Conservation (phyloP, 371 early-diverging fungal genomes). For the Smittium culicis region DNA sequence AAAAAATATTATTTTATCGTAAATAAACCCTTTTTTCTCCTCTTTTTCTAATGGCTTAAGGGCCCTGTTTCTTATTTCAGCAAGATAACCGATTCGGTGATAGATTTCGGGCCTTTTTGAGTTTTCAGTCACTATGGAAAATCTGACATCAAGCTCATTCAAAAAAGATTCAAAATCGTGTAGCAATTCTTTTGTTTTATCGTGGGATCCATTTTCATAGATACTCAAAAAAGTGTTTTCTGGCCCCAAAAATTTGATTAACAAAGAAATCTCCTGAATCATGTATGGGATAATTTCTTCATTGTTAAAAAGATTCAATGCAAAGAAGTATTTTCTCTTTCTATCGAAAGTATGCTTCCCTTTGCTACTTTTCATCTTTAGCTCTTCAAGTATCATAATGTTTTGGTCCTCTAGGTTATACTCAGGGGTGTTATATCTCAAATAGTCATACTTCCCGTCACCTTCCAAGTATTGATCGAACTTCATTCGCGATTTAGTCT, state of each 20-base stretch:
- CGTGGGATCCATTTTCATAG: slow-evolving; percentile 32
- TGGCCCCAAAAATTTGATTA: slow-evolving; percentile 24
- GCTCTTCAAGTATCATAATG: no score
- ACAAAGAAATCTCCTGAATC: slow-evolving; percentile 19
- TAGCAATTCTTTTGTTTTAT: slow-evolving; percentile 25
- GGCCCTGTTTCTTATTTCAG: slow-evolving; percentile 31
- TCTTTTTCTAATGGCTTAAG: slow-evolving; percentile 25
- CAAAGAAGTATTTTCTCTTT: slow-evolving; percentile 25
- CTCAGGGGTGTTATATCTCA: no score
- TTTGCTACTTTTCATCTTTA: no score
- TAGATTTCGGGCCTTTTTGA: slow-evolving; percentile 1
- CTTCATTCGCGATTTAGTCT: no score
- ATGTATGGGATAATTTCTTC: slow-evolving; percentile 29
- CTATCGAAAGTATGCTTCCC: no score
- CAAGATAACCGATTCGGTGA: slow-evolving; percentile 37
- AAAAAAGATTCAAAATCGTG: slow-evolving; percentile 15
- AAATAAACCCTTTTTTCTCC: background rate
- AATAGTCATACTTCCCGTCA: no score
- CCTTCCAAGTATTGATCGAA: no score
- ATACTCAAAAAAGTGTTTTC: slow-evolving; percentile 20
- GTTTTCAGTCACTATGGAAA: slow-evolving; percentile 14
- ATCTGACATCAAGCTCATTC: slow-evolving; percentile 15
- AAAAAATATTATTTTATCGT: slow-evolving; percentile 27
- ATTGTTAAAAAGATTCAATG: slow-evolving; percentile 29
- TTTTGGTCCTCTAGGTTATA: no score